Conservation (phyloP, 768 basidiomycete genomes). For the Antrodiella citrinella region DNA sequence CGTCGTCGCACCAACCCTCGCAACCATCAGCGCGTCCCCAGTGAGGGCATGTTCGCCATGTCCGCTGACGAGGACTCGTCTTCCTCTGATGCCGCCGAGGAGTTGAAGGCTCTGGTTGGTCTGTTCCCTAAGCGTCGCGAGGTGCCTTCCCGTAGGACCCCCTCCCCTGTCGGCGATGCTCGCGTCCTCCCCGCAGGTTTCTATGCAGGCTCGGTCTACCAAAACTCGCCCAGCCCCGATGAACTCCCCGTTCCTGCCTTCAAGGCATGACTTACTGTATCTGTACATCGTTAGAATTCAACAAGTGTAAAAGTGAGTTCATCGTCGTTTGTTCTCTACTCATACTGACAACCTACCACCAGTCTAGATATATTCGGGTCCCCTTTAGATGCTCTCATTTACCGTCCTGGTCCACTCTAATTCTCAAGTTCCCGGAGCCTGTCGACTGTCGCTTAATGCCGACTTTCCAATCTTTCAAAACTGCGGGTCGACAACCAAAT, state of each 20-base stretch:
- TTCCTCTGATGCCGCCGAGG: slow-evolving; percentile 32
- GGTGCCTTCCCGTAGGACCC: slow-evolving; percentile 6
- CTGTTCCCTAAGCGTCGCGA: slow-evolving; percentile 8
- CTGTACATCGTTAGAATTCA: slow-evolving; percentile 17
- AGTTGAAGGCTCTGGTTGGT: slow-evolving; percentile 24
- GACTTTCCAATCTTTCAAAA: slow-evolving; percentile 10
- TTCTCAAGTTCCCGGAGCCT: slow-evolving; percentile 18
- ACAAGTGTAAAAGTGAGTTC: slow-evolving; percentile 34
- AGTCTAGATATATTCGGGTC: slow-evolving; percentile 32
- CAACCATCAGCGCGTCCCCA: slow-evolving; percentile 52
- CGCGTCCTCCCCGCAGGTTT: slow-evolving; percentile 34
- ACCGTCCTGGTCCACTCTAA: slow-evolving; percentile 20
- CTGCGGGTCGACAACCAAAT: slow-evolving; percentile 10
- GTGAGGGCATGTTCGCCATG: slow-evolving; percentile 70
- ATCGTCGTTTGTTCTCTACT: slow-evolving; percentile 3
- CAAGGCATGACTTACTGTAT: slow-evolving; percentile 33
- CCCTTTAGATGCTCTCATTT: slow-evolving; percentile 30
- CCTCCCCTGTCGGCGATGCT: slow-evolving; percentile 13
- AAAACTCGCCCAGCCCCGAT: slow-evolving; percentile 81
- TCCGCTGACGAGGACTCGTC: slow-evolving; percentile 62
- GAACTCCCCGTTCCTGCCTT: slow-evolving; percentile 67
- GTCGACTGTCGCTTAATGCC: slow-evolving; percentile 25
- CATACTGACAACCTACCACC: neutral
- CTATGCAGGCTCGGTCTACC: slow-evolving; percentile 78
- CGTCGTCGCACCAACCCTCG: too few relatives aligned